Evolutionary conservation across 805 yeast genomes (phyloP).

Genomic region (Cyberlindnera amylophila): DNA sequence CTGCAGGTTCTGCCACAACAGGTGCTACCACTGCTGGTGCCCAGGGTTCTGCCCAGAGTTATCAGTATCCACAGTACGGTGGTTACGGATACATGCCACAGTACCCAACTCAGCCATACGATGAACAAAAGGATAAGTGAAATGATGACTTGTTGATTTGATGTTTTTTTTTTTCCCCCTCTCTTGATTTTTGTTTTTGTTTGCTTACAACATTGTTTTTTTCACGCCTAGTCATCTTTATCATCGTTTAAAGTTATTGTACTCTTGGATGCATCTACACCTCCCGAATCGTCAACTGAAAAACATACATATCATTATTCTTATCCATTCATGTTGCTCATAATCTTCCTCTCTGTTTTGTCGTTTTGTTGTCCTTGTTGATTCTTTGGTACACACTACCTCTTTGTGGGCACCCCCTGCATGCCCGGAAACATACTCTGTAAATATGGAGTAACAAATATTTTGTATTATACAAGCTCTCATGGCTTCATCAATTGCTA

Average conservation of each 20-base stretch:
- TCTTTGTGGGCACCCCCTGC: too few relatives aligned
- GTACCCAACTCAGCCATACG: constrained; percentile 24
- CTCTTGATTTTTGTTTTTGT: background rate
- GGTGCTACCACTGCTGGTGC: constrained; percentile 8
- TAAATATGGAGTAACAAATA: too few relatives aligned
- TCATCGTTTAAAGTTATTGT: background rate
- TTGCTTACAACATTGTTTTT: background rate
- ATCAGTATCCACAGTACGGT: constrained; percentile 24
- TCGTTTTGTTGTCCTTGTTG: background rate
- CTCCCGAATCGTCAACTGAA: background rate
- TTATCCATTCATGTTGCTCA: too few relatives aligned
- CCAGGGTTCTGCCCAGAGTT: constrained; percentile 10
- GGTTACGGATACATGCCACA: constrained; percentile 26
- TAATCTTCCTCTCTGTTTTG: background rate
- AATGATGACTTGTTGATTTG: background rate
- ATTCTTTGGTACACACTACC: background rate
- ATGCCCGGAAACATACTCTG: too few relatives aligned
- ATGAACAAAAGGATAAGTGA: constrained; percentile 25
- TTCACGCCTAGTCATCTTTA: background rate
- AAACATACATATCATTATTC: background rate
- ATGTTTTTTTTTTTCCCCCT: too few relatives aligned
- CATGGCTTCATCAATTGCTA: too few relatives aligned
- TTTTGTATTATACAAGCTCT: too few relatives aligned
- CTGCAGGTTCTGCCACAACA: background rate
- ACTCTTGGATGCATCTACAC: background rate